A percentile compares a stretch with the other conserved stretches of the same genome.
These are phyloP conservation scores for Solanum lignicaule DNA, from an alignment of 257 asterid species.

Conservation along the genomic window DNA sequence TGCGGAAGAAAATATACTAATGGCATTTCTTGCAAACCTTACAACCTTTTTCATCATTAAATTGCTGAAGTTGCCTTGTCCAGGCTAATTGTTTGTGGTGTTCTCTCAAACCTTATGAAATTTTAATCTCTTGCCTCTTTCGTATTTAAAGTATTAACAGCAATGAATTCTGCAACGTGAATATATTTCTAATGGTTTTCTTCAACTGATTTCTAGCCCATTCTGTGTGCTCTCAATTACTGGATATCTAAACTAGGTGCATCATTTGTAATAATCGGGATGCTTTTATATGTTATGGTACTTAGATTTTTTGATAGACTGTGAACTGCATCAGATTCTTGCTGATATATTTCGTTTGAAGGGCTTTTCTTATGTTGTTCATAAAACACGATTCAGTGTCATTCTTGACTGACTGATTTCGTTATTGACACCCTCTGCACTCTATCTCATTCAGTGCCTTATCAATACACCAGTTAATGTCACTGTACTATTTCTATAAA, in stretches of 20 bases:
- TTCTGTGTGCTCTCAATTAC: neutral
- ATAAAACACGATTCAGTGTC: neutral
- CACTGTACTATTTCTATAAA: neutral
- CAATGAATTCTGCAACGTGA: neutral
- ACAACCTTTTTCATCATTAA: neutral
- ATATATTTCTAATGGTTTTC: neutral
- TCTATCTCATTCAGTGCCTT: neutral
- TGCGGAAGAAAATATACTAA: neutral
- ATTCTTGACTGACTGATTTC: neutral
- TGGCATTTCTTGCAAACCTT: neutral
- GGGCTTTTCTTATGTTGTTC: neutral
- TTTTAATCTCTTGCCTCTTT: neutral
- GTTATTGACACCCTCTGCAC: neutral
- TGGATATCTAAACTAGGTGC: neutral
- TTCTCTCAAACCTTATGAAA: neutral
- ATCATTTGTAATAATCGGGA: neutral
- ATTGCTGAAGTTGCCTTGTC: neutral
- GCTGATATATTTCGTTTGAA: neutral
- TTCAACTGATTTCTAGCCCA: neutral
- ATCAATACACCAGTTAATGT: neutral
- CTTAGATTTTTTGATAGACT: neutral
- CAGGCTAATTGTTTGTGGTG: neutral
- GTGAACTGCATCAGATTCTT: neutral
- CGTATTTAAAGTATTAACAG: neutral
- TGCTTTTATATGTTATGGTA: neutral